Evolutionary conservation across 371 early-diverging fungal species (phyloP), one percentile per base, ranked within the genome.

Genomic region (Mucor velutinosus): DNA sequence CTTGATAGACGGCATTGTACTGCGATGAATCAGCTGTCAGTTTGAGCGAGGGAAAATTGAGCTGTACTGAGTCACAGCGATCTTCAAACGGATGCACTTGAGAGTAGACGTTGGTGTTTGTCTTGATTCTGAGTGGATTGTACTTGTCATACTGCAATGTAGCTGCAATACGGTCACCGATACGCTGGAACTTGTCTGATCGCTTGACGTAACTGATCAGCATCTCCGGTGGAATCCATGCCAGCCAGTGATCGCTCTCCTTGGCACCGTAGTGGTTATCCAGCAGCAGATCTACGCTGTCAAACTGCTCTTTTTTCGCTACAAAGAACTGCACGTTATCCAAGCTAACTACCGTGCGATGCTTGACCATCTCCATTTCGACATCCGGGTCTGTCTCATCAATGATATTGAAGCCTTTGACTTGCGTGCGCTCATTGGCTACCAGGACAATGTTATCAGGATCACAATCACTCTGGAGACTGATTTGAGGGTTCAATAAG

Each of bases 211-310:
- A 65, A 25, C 27, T 61, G 69, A 69, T 69, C 2, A 95, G 73
- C 71, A 92, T 88, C 69, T 96, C 96, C 5, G 93, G 76, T 3
- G 95, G 94, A 14, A 93, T 84, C 96, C 96, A 96, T 0, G 90
- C 81, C 0, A 93, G 89, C 94, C 95, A 94, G 51, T 89, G 83
- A 4, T 82, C 71, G n/a, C 66, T 76, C 15, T 76, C 72, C 3
- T 68, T 75, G 10, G 67, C 64, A 55, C 83, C 87, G 71, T 82
- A 80, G 49, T 76, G 74, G 45, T 79, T 80, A 12, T 79, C 79
- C 2, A 79, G 58, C 11, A 77, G 65, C 84, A 85, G 15, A 73
- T 71, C 37, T 1, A 23, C 32, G 0, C 59, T 17, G 0, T 23
- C 19, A 23, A 60, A 21, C 12, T 66, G 53, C 33, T 30, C 21